Evolutionary conservation across 805 yeast genomes (phyloP), one percentile per base, ranked within the genome.

Genomic region (Grigorovia humatica): DNA sequence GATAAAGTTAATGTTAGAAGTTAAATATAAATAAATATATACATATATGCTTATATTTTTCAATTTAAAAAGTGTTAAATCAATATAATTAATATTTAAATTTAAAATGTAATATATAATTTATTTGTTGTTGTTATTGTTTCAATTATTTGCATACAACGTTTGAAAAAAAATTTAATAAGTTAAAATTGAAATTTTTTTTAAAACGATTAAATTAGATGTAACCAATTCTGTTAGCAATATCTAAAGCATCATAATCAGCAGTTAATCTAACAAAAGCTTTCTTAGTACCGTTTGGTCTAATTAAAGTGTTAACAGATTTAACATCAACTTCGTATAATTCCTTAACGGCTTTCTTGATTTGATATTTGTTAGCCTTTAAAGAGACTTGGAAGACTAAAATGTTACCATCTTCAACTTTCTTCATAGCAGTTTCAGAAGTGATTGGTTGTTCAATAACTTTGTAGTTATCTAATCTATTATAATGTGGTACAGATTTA

Each of bases 281-380:
- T 85, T 93, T 93, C 88, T 93, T 93, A 81, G 97, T 86, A 77
- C 99, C 99, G 78, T 93, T 90, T 75, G 99, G 97, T 81, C 96
- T 88, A 72, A 93, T 79, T 75, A 93, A 82, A 67, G 99, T 93
- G 91, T 93, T 90, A 73, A 93, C 89, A 77, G 87, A 80, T 70
- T 76, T 79, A 66, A 86, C 93, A 65, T 93, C 98, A 70, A 91
- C 98, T 72, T 87, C 90, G 83, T 91, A 93, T 73, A 93, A 83
- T 79, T 89, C 95, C 84, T 93, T 91, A 70, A 93, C 95, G 64
- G 99, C 99, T 70, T 83, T 79, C 83, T 90, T 91, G 82, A 93
- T 93, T 81, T 91, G 98, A 80, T 85, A 76, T 83, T 93, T 93
- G 96, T 93, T 93, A 73, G 99, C 81, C 80, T 88, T 88, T 71